Evolutionary conservation across 257 asterid species (phyloP).

Genomic region (Scutellaria minor): DNA sequence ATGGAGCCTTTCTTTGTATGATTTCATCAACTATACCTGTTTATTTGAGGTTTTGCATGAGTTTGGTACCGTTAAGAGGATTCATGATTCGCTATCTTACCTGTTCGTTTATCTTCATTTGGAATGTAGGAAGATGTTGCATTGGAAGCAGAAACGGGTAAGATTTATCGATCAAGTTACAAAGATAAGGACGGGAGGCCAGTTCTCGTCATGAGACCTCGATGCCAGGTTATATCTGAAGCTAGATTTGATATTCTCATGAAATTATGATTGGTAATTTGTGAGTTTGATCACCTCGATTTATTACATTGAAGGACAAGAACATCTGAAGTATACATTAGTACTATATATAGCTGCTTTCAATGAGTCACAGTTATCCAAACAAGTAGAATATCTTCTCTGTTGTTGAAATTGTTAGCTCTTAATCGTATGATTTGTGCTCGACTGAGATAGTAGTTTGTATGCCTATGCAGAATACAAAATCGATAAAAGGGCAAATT

Average conservation of each 20-base stretch:
- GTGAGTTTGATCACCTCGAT: no score
- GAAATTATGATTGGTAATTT: no score
- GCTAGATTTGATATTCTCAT: neutral
- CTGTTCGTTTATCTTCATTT: neutral
- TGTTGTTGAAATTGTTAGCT: neutral
- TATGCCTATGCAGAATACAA: slow-evolving; percentile 65
- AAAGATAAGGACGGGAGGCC: slow-evolving; percentile 83
- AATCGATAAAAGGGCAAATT: slow-evolving; percentile 77
- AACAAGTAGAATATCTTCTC: neutral
- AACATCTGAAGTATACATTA: no score
- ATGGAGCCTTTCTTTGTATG: neutral
- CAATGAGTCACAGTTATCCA: neutral
- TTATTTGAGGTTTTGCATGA: neutral
- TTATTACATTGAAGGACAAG: no score
- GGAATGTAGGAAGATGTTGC: slow-evolving; percentile 29
- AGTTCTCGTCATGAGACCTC: slow-evolving; percentile 97
- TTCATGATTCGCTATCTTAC: neutral
- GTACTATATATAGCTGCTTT: neutral
- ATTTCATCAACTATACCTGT: neutral
- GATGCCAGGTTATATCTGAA: slow-evolving; percentile 66
- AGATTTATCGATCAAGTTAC: slow-evolving; percentile 71
- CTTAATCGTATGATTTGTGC: neutral
- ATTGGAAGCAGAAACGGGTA: slow-evolving; percentile 60
- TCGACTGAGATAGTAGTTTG: slow-evolving; percentile 7
- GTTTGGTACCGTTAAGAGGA: neutral